phyloP scores from a whole-genome alignment of 257 asterid genomes.

The Avicennia marina region DNA sequence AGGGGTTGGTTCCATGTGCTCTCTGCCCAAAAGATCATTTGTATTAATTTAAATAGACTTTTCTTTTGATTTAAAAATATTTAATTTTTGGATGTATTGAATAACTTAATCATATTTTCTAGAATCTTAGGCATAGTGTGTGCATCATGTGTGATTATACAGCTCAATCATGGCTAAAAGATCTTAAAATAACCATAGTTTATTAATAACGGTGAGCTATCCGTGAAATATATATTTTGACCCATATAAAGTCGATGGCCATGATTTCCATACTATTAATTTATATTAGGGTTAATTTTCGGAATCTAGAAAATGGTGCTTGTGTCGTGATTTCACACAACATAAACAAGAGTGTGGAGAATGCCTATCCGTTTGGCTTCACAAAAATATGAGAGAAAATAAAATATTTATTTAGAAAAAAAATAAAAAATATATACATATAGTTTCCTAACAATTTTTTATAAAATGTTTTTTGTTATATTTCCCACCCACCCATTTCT shows the following conservation, averaged over 20 bases:
- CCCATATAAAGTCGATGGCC: neutral
- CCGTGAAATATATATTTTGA: slow-evolving; percentile 9
- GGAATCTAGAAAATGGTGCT: no score
- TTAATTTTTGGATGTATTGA: neutral
- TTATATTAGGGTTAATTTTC: no score
- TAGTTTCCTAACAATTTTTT: no score
- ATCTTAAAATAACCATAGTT: neutral
- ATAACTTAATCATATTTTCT: slow-evolving; percentile 10
- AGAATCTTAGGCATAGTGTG: slow-evolving; percentile 8
- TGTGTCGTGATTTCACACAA: neutral
- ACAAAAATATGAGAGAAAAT: no score
- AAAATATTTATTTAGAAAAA: no score
- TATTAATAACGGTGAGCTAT: slow-evolving; percentile 3
- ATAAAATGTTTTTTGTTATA: no score
- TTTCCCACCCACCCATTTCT: no score
- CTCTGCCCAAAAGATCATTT: slow-evolving; percentile 12
- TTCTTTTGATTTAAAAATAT: neutral
- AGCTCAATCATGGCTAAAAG: slow-evolving; percentile 11
- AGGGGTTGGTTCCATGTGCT: slow-evolving; percentile 8
- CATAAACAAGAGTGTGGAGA: no score
- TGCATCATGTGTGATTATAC: neutral
- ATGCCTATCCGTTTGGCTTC: no score
- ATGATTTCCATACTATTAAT: no score
- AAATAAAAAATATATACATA: no score
- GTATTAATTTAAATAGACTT: slow-evolving; percentile 12